Base-by-base conservation (phyloP, 352 stramenopile species). In the Phytophthora sojae region DNA sequence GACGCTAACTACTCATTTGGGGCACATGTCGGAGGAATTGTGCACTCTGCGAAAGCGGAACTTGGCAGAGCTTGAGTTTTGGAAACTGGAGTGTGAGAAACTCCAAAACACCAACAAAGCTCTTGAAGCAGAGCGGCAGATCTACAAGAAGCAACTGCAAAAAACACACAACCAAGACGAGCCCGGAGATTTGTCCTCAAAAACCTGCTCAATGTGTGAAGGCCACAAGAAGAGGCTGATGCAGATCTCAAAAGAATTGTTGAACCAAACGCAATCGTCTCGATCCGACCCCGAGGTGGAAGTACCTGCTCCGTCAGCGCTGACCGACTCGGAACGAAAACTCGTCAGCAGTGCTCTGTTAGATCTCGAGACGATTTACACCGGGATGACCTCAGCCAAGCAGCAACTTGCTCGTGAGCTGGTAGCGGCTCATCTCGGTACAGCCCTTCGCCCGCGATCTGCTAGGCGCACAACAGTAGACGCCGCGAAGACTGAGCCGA, bases 11-110 rank as follows among this genome's bases (percentile, higher is more conserved):
- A 90, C 75, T 0, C 84, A 92, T 62, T 67, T 92, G 29, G 71
- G 79, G 0, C 84, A 92, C 51, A 87, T 92, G 44, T 92, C 84
- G 1, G 84, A 90, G 57, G 84, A 92, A 29, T 57, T 92, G 0
- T 88, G 78, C n/a, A 90, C 88, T 57, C 66, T 92, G 15, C 76
- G 84, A 11, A 92, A 92, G 37, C 69, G 82, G 23, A 88, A 85
- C n/a, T 71, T 67, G 8, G 73, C 79, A 0, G 84, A 92, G 45
- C 77, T 89, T 4, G 82, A 87, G 23, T 92, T 81, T 55, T 92
- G 84, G 84, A 86, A 88, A 32, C 61, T 92, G 6, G 84, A 92
- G 47, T 89, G 84, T 61, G 81, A 89, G 54, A 92, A 90, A 45
- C 67, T 86, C 2, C 81, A 92, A 52, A 86, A 89, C 32, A 64